A percentile compares a stretch with the other conserved stretches of the same genome.
phyloP scores from a whole-genome alignment of 2,329 filamentous ascomycete species.

The Dactylellina cionopaga region DNA sequence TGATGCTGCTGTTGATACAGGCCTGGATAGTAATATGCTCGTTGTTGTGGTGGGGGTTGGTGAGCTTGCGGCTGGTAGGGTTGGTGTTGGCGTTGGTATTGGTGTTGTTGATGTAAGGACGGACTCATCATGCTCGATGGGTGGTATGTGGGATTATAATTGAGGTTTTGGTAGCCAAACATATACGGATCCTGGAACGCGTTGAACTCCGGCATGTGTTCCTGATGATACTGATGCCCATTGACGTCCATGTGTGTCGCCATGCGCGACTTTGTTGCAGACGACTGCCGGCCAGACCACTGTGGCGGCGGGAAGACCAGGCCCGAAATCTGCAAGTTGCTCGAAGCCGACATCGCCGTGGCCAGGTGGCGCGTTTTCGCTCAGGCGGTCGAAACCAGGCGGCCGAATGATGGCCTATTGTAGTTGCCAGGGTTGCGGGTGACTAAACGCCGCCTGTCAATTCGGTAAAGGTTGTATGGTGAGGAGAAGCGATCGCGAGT shows the following conservation, averaged over 20 bases:
- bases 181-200: constrained; percentile 49
- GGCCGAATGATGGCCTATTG: constrained; percentile 52
- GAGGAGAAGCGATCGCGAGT: constrained; percentile 52
- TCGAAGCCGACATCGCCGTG: constrained; percentile 48
- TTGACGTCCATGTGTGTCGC: constrained; percentile 50
- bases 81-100: constrained; percentile 51
- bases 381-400: constrained; percentile 51
- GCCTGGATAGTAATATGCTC: no score
- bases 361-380: constrained; percentile 46
- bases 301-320: constrained; percentile 48
- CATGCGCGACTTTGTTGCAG: constrained; percentile 46
- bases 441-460: constrained; percentile 38
- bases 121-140: constrained; percentile 49
- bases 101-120: constrained; percentile 55
- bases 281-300: constrained; percentile 47
- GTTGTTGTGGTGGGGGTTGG: no score
- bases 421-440: constrained; percentile 51
- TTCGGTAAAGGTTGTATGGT: constrained; percentile 52
- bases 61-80: no score
- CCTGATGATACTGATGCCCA: constrained; percentile 50
- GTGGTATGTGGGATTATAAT: constrained; percentile 45
- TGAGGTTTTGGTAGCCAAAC: constrained; percentile 46
- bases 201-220: constrained; percentile 50
- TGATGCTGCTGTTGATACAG: constrained; percentile 53
- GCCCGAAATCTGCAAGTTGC: constrained; percentile 49